These are phyloP conservation scores for Curvularia spicifera DNA, from an alignment of 2,329 filamentous ascomycete species.

Conservation along the genomic window DNA sequence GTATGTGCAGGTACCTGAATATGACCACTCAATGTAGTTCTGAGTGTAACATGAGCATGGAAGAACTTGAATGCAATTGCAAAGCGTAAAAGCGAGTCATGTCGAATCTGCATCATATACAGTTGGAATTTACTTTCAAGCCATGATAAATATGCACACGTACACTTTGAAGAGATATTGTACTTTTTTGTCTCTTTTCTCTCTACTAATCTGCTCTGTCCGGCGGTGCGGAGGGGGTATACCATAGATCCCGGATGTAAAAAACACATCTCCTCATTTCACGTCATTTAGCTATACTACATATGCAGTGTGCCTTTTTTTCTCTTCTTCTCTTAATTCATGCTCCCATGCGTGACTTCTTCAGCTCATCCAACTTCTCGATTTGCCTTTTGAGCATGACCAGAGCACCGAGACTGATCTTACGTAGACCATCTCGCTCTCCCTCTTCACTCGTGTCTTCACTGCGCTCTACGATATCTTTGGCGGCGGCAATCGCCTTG, in stretches of 20 bases:
- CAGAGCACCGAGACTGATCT: constrained; percentile 57
- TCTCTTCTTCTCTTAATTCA: neutral
- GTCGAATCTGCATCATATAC: too few relatives aligned
- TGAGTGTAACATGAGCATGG: neutral
- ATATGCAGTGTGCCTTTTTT: neutral
- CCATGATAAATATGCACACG: neutral
- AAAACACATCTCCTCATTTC: neutral
- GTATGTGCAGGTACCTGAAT: too few relatives aligned
- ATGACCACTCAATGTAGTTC: too few relatives aligned
- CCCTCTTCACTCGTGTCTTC: constrained; percentile 33
- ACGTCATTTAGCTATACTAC: neutral
- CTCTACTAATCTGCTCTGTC: neutral
- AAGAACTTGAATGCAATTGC: neutral
- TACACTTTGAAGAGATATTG: neutral
- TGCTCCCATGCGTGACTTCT: neutral
- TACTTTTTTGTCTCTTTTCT: neutral
- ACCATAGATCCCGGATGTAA: neutral
- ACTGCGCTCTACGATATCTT: constrained; percentile 52
- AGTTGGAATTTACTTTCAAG: neutral
- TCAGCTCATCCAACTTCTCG: constrained; percentile 45
- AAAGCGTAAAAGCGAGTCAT: too few relatives aligned
- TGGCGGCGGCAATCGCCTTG: constrained; percentile 53
- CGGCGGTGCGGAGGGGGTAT: neutral
- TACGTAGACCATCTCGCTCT: constrained; percentile 54
- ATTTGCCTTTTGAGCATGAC: constrained; percentile 52